phyloP scores from a whole-genome alignment of 2,329 filamentous ascomycete genomes.

The Penicillium sp. region DNA sequence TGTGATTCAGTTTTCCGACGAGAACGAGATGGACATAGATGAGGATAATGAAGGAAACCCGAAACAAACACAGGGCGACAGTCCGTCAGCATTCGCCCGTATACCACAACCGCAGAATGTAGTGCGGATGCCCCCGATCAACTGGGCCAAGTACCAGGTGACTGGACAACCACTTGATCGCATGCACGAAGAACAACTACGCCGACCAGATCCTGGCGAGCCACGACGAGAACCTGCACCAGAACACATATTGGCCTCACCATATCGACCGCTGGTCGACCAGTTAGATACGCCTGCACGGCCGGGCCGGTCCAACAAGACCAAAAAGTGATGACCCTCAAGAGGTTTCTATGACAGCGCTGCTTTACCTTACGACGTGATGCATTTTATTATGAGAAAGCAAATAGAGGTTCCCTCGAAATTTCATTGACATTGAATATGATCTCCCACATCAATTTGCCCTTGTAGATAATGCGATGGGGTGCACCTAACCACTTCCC shows the following conservation, averaged over 20 bases:
- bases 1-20: slow-evolving; percentile 38
- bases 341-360: slow-evolving; percentile 8
- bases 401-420: slow-evolving; percentile 5
- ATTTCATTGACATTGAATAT: slow-evolving; percentile 1
- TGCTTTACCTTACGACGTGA: slow-evolving; percentile 20
- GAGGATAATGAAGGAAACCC: slow-evolving; percentile 26
- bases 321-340: slow-evolving; percentile 32
- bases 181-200: slow-evolving; percentile 76
- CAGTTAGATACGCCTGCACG: slow-evolving; percentile 42
- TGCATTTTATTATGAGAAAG: slow-evolving; percentile 19
- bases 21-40: slow-evolving; percentile 40
- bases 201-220: slow-evolving; percentile 55
- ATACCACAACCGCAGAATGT: slow-evolving; percentile 80
- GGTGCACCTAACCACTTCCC: not conserved
- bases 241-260: slow-evolving; percentile 57
- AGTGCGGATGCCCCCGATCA: slow-evolving; percentile 82
- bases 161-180: slow-evolving; percentile 81
- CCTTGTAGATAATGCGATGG: not conserved
- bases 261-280: slow-evolving; percentile 61
- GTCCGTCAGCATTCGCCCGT: slow-evolving; percentile 52
- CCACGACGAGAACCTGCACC: slow-evolving; percentile 41
- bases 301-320: slow-evolving; percentile 32
- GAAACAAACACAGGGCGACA: slow-evolving; percentile 12
- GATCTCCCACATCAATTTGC: not conserved
- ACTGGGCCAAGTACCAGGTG: slow-evolving; percentile 94